Evolutionary conservation across 148 eudicot species (phyloP).

Genomic region (Diospyros kaki): DNA sequence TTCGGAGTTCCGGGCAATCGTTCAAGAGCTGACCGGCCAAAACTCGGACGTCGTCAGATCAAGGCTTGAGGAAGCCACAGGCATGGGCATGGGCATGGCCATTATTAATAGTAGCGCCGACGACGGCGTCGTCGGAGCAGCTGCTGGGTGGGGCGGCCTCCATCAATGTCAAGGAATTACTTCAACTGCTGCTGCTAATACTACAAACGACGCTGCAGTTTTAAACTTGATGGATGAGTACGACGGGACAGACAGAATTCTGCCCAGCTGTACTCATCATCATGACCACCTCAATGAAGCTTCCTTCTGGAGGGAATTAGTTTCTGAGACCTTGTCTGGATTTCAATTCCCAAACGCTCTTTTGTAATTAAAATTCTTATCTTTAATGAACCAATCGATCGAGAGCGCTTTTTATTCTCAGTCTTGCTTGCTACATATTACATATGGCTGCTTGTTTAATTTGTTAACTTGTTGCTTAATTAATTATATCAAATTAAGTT

Average conservation of each 20-base stretch:
- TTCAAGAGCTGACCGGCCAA: slow-evolving; percentile 38
- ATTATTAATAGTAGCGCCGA: too few relatives aligned
- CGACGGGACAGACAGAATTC: too few relatives aligned
- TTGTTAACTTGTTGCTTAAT: too few relatives aligned
- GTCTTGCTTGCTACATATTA: too few relatives aligned
- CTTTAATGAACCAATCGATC: too few relatives aligned
- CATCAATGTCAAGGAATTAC: not conserved
- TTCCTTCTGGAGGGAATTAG: slow-evolving; percentile 8
- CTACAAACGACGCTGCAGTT: too few relatives aligned
- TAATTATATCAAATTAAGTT: too few relatives aligned
- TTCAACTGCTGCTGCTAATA: too few relatives aligned
- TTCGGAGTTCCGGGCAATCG: slow-evolving; percentile 37
- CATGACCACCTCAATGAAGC: not conserved
- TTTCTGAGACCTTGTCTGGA: not conserved
- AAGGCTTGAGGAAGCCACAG: not conserved
- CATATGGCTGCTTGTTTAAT: too few relatives aligned
- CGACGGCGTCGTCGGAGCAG: not conserved
- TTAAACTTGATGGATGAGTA: not conserved
- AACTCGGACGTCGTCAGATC: slow-evolving; percentile 2
- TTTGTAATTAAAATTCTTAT: not conserved
- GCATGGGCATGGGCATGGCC: too few relatives aligned
- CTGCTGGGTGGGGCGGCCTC: not conserved
- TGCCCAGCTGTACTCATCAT: not conserved
- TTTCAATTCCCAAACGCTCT: slow-evolving; percentile 7
- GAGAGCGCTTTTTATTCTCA: too few relatives aligned